These are phyloP conservation scores for Vaccinium myrtillus DNA, from an alignment of 148 eudicot genomes.

Conservation along the genomic window DNA sequence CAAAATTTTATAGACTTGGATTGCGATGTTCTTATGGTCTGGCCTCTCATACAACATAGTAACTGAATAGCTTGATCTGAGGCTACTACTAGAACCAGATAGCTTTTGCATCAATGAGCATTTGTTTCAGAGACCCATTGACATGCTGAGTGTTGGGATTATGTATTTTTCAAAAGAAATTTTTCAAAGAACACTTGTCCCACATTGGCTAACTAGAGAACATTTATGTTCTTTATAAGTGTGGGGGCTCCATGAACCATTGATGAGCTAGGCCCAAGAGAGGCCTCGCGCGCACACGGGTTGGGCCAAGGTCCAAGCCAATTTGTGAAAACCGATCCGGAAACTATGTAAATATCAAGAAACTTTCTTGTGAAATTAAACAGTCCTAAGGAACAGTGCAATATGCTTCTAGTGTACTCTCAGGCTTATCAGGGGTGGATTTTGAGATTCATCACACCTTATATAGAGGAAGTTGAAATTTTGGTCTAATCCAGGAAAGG, in stretches of 20 bases:
- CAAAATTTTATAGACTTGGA: not conserved
- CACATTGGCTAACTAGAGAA: too few relatives aligned
- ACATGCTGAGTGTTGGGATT: too few relatives aligned
- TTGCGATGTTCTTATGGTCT: not conserved
- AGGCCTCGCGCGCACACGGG: too few relatives aligned
- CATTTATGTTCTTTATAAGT: too few relatives aligned
- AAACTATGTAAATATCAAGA: not conserved
- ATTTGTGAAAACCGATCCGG: too few relatives aligned
- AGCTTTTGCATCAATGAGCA: constrained; percentile 45
- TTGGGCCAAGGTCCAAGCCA: too few relatives aligned
- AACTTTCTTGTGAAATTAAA: not conserved
- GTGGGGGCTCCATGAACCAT: too few relatives aligned
- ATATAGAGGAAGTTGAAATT: not conserved
- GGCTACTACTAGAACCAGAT: constrained; percentile 30
- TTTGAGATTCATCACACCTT: constrained; percentile 26
- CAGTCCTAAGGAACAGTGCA: not conserved
- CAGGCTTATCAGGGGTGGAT: constrained; percentile 7
- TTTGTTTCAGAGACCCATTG: constrained; percentile 40
- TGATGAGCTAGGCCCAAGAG: too few relatives aligned
- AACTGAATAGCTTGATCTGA: not conserved
- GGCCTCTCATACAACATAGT: not conserved
- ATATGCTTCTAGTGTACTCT: not conserved
- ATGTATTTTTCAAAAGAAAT: too few relatives aligned
- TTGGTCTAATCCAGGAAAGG: not conserved
- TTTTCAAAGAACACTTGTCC: too few relatives aligned